Evolutionary conservation across 1,139 yeast genomes (phyloP).

Genomic region (Pichia sp.): DNA sequence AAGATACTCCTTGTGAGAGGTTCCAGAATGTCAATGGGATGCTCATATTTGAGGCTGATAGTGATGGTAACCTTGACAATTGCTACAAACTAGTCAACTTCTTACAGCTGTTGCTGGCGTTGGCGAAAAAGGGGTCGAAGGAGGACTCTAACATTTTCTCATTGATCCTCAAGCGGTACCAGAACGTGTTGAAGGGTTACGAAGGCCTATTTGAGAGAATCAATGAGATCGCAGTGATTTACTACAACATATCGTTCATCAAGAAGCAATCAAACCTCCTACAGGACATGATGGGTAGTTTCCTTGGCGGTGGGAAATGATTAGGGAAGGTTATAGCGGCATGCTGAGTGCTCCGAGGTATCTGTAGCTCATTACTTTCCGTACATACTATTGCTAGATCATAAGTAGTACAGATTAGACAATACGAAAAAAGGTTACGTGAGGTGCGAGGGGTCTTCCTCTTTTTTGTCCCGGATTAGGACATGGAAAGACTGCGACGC

Average conservation of each 20-base stretch:
- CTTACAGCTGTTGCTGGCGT: constrained; percentile 60
- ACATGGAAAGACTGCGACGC: no score
- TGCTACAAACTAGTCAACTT: constrained; percentile 52
- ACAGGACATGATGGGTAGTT: constrained; percentile 83
- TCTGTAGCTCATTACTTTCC: no score
- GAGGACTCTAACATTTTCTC: constrained; percentile 27
- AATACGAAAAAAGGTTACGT: not conserved
- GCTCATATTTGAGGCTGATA: constrained; percentile 18
- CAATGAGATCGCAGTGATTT: constrained; percentile 43
- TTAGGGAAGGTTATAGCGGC: not conserved
- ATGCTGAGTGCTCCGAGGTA: no score
- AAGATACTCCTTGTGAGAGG: constrained; percentile 5
- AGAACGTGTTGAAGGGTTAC: constrained; percentile 40
- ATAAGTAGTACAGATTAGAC: no score
- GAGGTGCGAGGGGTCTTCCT: not conserved
- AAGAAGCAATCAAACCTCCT: constrained; percentile 62
- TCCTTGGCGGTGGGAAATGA: constrained; percentile 40
- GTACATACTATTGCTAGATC: no score
- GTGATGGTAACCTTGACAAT: constrained; percentile 19
- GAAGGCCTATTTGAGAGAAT: constrained; percentile 45
- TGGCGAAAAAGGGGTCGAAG: constrained; percentile 52
- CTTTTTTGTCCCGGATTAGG: not conserved
- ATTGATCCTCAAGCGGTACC: constrained; percentile 30
- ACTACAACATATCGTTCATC: constrained; percentile 53
- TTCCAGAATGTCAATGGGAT: constrained; percentile 17